These are phyloP conservation scores for Juglanconis juglandina DNA, from an alignment of 2,329 filamentous ascomycete species.

Conservation along the genomic window DNA sequence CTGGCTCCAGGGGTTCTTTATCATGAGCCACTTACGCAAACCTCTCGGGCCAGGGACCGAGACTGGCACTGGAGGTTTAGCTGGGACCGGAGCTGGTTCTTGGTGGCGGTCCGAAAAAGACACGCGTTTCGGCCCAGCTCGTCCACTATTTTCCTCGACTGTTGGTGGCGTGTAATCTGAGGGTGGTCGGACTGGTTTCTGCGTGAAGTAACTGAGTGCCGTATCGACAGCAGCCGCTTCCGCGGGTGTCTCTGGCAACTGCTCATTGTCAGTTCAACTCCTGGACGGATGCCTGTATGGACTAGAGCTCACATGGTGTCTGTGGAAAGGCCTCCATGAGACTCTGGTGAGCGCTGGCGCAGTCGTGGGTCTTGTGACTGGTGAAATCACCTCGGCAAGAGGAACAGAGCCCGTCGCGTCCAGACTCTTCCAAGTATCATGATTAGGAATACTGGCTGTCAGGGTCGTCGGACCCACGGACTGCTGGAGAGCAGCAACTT, in stretches of 20 bases:
- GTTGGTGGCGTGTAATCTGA: background rate
- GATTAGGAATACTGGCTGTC: background rate
- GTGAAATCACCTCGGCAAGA: background rate
- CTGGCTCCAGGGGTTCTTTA: background rate
- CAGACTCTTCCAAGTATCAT: background rate
- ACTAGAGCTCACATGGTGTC: background rate
- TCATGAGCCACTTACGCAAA: constrained; percentile 9
- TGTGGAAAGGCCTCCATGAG: constrained; percentile 4
- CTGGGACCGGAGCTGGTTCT: background rate
- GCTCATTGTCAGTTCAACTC: background rate
- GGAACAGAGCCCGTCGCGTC: background rate
- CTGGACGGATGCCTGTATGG: background rate
- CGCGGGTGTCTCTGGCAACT: background rate
- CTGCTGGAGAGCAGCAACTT: constrained; percentile 45
- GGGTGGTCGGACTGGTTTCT: background rate
- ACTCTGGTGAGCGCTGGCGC: background rate
- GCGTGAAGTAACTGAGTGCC: constrained; percentile 7
- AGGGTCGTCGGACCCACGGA: constrained; percentile 21
- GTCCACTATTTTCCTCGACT: background rate
- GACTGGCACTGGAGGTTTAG: background rate
- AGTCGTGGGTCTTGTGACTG: background rate
- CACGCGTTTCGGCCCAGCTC: background rate
- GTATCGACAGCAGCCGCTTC: background rate
- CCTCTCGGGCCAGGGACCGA: background rate
- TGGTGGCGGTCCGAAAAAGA: background rate